Percentiles rank a stretch among this genome's conserved stretches.
phyloP scores from a whole-genome alignment of 169 alveolate species.

The Eimeria sp. region DNA sequence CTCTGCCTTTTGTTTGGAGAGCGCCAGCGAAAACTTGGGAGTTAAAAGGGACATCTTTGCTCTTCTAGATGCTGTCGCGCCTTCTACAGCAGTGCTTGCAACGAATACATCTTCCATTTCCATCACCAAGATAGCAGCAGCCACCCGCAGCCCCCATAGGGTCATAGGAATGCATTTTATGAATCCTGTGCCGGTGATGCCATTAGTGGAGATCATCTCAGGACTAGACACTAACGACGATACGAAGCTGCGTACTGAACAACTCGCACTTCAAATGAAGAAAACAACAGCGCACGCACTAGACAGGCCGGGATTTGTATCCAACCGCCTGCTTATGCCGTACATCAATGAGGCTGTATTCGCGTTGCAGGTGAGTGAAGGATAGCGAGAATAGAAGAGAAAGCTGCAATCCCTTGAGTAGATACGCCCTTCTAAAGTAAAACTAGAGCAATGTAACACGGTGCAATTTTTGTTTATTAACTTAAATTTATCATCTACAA shows the following conservation, averaged over 20 bases:
- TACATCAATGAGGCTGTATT: conserved; percentile 94
- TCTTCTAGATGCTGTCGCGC: conserved; percentile 82
- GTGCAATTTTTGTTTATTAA: too few species aligned
- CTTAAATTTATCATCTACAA: too few species aligned
- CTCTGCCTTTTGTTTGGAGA: conserved; percentile 86
- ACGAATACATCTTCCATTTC: conserved; percentile 91
- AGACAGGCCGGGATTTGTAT: conserved; percentile 94
- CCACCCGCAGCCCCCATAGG: conserved; percentile 88
- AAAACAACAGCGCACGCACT: conserved; percentile 59
- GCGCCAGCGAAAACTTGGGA: conserved; percentile 89
- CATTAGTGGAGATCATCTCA: conserved; percentile 90
- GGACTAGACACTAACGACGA: conserved; percentile 90
- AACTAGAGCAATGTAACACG: too few species aligned
- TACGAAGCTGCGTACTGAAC: conserved; percentile 86
- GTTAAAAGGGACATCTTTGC: conserved; percentile 86
- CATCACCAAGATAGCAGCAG: conserved; percentile 92
- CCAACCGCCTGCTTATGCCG: conserved; percentile 95
- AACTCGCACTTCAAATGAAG: conserved; percentile 24
- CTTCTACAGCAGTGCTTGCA: conserved; percentile 89
- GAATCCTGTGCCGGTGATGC: conserved; percentile 97
- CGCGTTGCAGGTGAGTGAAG: conserved; percentile 26
- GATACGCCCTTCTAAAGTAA: too few species aligned
- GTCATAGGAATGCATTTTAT: conserved; percentile 96
- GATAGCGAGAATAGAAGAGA: neutral
- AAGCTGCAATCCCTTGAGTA: too few species aligned